Evolutionary conservation across 352 stramenopile species (phyloP).

Genomic region (Phytophthora lateralis): DNA sequence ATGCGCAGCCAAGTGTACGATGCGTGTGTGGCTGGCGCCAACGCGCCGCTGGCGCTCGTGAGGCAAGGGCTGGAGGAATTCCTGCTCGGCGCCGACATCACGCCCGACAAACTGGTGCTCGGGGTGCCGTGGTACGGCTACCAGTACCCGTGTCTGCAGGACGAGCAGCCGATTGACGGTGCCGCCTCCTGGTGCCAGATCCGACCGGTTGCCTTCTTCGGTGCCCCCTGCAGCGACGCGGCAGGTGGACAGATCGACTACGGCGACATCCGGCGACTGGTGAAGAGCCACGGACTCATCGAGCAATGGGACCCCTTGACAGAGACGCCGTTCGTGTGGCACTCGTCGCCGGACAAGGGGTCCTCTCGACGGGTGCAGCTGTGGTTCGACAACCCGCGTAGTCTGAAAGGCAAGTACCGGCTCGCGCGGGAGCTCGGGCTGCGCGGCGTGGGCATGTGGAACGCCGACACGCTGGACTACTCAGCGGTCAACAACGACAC

Average conservation of each 20-base stretch:
- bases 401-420: conserved; percentile 59
- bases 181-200: conserved; percentile 23
- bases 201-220: conserved; percentile 61
- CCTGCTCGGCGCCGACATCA: conserved; percentile 59
- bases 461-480: conserved; percentile 81
- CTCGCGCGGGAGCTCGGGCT: conserved; percentile 56
- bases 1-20: conserved; percentile 93
- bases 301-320: conserved; percentile 62
- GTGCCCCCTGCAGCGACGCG: conserved; percentile 79
- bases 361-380: conserved; percentile 41
- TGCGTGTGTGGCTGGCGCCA: conserved; percentile 84
- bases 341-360: conserved; percentile 15
- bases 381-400: conserved; percentile 78
- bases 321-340: conserved; percentile 58
- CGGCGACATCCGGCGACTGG: conserved; percentile 48
- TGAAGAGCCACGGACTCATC: conserved; percentile 27
- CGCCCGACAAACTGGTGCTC: conserved; percentile 82
- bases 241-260: conserved; percentile 70
- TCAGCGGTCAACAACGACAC: conserved; percentile 42
- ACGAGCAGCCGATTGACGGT: conserved; percentile 18
- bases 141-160: conserved; percentile 68
- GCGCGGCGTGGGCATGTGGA: conserved; percentile 82
- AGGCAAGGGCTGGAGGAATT: conserved; percentile 82
- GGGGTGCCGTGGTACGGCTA: conserved; percentile 94
- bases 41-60: conserved; percentile 79